A percentile compares a stretch with the other conserved stretches of the same genome.
Conservation (phyloP, 306 rosid species). For the Begonia peltatifolia region DNA sequence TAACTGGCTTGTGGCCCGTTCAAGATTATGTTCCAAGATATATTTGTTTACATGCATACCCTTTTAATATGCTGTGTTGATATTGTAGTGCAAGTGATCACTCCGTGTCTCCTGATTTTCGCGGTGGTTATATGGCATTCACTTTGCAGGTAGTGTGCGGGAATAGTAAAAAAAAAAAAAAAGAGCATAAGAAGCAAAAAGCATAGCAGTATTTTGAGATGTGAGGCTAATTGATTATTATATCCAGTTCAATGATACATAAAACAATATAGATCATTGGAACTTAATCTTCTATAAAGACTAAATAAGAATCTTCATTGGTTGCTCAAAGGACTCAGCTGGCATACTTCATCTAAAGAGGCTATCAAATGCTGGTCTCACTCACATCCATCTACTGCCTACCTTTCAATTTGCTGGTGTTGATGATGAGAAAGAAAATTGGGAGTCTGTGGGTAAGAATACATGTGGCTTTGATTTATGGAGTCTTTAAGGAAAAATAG, state of each 20-base stretch:
- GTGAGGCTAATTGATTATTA: too few relatives aligned
- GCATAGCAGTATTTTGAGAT: too few relatives aligned
- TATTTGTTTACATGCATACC: background rate
- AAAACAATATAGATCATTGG: too few relatives aligned
- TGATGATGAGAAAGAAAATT: conserved; percentile 73
- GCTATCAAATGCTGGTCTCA: conserved; percentile 73
- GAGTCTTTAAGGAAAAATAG: too few relatives aligned
- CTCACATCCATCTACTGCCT: conserved; percentile 82
- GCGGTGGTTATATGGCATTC: conserved; percentile 89
- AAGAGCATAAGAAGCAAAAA: too few relatives aligned
- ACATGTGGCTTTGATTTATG: background rate
- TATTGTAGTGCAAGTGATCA: conserved; percentile 58
- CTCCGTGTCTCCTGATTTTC: conserved; percentile 48
- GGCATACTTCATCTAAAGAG: conserved; percentile 70
- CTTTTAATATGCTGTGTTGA: conserved; percentile 5
- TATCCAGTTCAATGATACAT: too few relatives aligned
- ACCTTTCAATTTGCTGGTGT: conserved; percentile 82
- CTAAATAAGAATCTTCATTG: conserved; percentile 14
- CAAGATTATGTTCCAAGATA: too few relatives aligned
- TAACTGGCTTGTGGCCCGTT: too few relatives aligned
- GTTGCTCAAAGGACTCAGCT: conserved; percentile 56
- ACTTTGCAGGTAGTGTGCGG: conserved; percentile 42
- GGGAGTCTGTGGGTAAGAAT: conserved; percentile 61
- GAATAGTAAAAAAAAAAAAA: background rate
- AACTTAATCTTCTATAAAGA: background rate